Evolutionary conservation across 129 eudicot genomes (phyloP), one percentile per base, ranked within the genome.

Genomic region (Helianthus tuberosus): DNA sequence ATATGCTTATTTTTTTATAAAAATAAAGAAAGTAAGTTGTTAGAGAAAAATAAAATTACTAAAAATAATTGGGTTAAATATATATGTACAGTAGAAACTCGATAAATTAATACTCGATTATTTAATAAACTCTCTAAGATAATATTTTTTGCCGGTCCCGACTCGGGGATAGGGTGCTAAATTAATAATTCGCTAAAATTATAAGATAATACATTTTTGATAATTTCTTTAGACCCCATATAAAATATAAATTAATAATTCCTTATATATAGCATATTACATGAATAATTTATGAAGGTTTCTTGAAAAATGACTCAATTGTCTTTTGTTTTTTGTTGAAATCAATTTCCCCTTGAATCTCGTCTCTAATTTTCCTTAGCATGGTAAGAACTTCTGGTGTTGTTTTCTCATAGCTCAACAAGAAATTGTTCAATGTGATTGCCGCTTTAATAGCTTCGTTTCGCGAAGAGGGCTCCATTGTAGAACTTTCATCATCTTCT

Each of bases 181-280:
- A 75, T 64, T 75, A 75, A 75, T 75, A 75, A 75, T 75, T 75
- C 79, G 79, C 72, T 75, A 75, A 75, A 75, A 75, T 75, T 75
- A 75, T 75, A 75, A 75, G 79, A 75, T 75, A 75, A 75, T 75
- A 63, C 64, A 75, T 50, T 64, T 75, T 75, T 75, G 71, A 75
- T 75, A 75, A 75, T 75, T 64, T 75, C 72, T 75, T 58, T 75
- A 20, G 23, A 20, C 23, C 23, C 23, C 23, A 20, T 20, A 20
- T 20, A 20, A 20, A 20, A 20, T 20, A 20, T 20, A 20, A 20
- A 20, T 20, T 20, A 20, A 20, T 20, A 20, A 20, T 20, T 20
- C 23, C 23, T 20, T 20, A 20, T 20, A 20, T 20, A 20, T 20
- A 20, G 23, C 23, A 20, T 20, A 20, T 20, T 20, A 20, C 23